These are phyloP conservation scores for Phytophthora pini DNA, from an alignment of 352 stramenopile species.

Conservation along the genomic window DNA sequence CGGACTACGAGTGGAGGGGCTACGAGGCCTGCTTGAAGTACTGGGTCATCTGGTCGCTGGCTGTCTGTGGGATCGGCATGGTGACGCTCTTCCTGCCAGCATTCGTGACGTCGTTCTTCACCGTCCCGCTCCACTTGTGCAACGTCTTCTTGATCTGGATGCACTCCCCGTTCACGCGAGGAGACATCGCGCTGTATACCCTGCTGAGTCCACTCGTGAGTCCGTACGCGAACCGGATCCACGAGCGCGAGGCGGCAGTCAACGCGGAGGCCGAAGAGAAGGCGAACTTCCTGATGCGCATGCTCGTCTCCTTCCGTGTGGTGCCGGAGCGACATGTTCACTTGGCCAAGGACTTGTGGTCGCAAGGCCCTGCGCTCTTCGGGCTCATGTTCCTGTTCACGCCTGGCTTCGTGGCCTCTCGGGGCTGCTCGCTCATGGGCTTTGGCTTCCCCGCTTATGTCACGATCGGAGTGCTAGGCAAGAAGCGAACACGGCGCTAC, in stretches of 20 bases:
- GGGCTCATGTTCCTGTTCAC: conserved; percentile 88
- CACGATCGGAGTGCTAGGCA: conserved; percentile 75
- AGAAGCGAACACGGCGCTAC: conserved; percentile 80
- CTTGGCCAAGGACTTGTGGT: conserved; percentile 79
- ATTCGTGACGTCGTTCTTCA: conserved; percentile 63
- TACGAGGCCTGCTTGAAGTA: conserved; percentile 87
- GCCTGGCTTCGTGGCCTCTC: conserved; percentile 80
- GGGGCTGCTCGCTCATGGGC: conserved; percentile 73
- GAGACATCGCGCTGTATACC: conserved; percentile 76
- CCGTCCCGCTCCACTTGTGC: conserved; percentile 58
- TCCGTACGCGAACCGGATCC: conserved; percentile 75
- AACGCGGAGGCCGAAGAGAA: conserved; percentile 43
- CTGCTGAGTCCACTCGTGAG: conserved; percentile 71
- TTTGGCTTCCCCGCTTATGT: conserved; percentile 89
- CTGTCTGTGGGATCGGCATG: conserved; percentile 52
- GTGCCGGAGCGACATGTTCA: conserved; percentile 73
- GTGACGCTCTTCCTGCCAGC: conserved; percentile 69
- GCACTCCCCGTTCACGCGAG: conserved; percentile 76
- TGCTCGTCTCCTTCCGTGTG: conserved; percentile 69
- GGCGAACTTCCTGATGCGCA: conserved; percentile 71
- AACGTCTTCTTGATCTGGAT: conserved; percentile 86
- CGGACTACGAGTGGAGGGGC: conserved; percentile 64
- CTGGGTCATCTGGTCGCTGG: conserved; percentile 84
- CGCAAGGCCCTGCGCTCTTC: conserved; percentile 77
- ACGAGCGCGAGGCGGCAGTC: conserved; percentile 38